phyloP scores from a whole-genome alignment of 176 grass and related monocot species.

The Ensete ventricosum region DNA sequence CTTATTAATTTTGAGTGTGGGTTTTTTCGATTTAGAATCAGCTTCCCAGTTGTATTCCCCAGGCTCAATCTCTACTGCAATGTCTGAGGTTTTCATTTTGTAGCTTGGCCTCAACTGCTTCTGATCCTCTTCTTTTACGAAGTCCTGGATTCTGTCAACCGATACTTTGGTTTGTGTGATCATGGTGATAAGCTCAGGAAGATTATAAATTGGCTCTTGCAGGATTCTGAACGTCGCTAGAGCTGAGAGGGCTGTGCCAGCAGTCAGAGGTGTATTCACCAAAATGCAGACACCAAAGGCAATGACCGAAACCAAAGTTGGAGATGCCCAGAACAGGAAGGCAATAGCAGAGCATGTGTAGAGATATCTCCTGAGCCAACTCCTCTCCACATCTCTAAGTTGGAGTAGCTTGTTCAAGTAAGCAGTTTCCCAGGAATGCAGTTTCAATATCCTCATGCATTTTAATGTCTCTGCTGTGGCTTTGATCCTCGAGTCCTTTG shows the following conservation, averaged over 20 bases:
- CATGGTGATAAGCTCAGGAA: constrained; percentile 78
- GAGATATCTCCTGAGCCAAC: constrained; percentile 58
- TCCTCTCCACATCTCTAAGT: constrained; percentile 60
- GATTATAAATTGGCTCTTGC: constrained; percentile 81
- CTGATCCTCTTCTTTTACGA: constrained; percentile 53
- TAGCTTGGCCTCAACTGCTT: constrained; percentile 27
- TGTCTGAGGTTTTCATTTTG: constrained; percentile 7
- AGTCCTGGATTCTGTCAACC: constrained; percentile 58
- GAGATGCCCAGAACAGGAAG: constrained; percentile 86
- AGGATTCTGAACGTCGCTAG: constrained; percentile 86
- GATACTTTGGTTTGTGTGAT: constrained; percentile 86
- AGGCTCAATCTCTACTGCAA: constrained; percentile 48
- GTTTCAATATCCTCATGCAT: constrained; percentile 87
- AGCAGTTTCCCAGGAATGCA: constrained; percentile 76
- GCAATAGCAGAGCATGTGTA: constrained; percentile 73
- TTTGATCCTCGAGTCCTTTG: constrained; percentile 78
- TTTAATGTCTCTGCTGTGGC: constrained; percentile 64
- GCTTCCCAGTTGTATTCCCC: constrained; percentile 59
- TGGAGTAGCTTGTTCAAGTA: constrained; percentile 66
- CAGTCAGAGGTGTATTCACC: constrained; percentile 47
- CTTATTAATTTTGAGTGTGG: constrained; percentile 49
- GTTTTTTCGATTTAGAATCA: constrained; percentile 41
- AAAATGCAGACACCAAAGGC: constrained; percentile 75
- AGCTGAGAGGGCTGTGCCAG: constrained; percentile 61
- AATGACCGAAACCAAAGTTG: constrained; percentile 54